phyloP scores from a whole-genome alignment of 768 basidiomycete genomes.

The Collybia nuda region DNA sequence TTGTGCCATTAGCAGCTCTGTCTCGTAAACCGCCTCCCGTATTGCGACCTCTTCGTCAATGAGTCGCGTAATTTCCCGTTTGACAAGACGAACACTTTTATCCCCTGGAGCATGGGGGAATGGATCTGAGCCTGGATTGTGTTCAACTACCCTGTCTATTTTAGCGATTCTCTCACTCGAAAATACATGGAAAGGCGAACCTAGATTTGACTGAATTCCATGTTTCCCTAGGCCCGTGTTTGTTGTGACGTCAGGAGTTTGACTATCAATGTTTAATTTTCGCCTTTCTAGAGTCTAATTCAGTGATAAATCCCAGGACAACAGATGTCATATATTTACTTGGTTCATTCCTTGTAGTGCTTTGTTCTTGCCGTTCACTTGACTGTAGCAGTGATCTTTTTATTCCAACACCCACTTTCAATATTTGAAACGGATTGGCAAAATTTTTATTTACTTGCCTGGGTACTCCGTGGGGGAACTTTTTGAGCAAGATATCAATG shows the following conservation, averaged over 20 bases:
- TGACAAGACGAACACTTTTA: slow-evolving; percentile 17
- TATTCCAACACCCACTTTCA: no score
- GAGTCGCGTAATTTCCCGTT: slow-evolving; percentile 14
- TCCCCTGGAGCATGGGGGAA: slow-evolving; percentile 4
- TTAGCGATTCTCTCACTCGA: no score
- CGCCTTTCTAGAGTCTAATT: neutral
- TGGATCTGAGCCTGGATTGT: no score
- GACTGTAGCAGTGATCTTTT: no score
- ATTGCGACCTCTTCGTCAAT: slow-evolving; percentile 10
- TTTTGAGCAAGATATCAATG: slow-evolving; percentile 12
- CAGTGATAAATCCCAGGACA: neutral
- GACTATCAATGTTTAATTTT: neutral
- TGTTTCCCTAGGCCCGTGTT: no score
- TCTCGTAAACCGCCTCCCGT: slow-evolving; percentile 15
- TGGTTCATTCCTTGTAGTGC: neutral
- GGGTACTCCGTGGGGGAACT: slow-evolving; percentile 15
- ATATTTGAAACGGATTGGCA: no score
- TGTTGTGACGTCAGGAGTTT: no score
- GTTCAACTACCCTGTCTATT: no score
- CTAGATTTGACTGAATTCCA: no score
- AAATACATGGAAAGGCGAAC: no score
- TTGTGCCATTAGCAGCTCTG: slow-evolving; percentile 11
- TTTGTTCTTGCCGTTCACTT: neutral
- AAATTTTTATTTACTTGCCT: slow-evolving; percentile 2
- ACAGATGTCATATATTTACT: neutral